Evolutionary conservation across 768 basidiomycete genomes (phyloP), one percentile per base, ranked within the genome.

Genomic region (Suillus spraguei): DNA sequence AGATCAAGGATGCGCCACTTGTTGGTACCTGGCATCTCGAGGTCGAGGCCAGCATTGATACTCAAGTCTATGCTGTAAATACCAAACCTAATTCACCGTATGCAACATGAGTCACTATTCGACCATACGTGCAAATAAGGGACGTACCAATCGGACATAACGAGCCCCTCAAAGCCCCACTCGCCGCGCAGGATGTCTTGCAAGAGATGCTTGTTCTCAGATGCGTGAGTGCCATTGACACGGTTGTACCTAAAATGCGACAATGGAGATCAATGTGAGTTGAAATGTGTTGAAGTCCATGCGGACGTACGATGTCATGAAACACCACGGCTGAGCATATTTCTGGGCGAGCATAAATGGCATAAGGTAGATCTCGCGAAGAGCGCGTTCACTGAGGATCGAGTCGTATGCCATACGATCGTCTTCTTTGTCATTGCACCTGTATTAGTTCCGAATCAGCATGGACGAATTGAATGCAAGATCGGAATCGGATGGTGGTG

Each of bases 361-460:
- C 77, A 83, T 80, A 33, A 86, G 77, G 73, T 87, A 86, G 28
- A 87, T 78, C 69, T 87, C 86, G n/a, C 86, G 72, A 35, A 87
- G 76, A 4, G 83, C 82, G 36, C 84, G 78, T 66, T 81, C 80
- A 62, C 78, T 77, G 67, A 85, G 73, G 64, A 85, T 73, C 44
- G 78, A 78, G 69, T 86, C 78, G 66, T 86, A 90, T 33, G 75
- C 88, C 74, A 85, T 82, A 11, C 89, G 83, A 68, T 91, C 90
- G 65, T 91, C 83, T 72, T 94, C 91, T 74, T 92, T 92, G 77
- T 94, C 92, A 69, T 94, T 94, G 28, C 84, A 86, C 22, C 87
- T 88, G 62, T 20, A 11, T 24, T 50, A 62, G 46, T n/a, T 66
- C 63, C 44, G 4, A 35, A 33, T 24, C 14, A 46, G 42, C 17